Base-by-base conservation (phyloP, 2,329 filamentous ascomycete genomes). In the Nectriaceae sp. region DNA sequence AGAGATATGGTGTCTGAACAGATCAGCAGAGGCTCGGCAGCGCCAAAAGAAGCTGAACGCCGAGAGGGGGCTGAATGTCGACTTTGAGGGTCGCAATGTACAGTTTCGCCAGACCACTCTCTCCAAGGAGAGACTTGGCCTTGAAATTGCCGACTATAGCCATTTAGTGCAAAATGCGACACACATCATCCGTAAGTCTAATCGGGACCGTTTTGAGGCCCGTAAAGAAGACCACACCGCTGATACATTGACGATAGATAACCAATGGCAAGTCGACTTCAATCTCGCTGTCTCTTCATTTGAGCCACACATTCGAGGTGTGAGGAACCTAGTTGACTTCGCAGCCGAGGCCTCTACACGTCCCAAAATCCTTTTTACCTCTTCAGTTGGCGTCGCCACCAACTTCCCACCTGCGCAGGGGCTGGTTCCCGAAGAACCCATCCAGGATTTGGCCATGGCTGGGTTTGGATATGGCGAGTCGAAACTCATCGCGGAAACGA, bases 241-340 rank as follows among this genome's bases (percentile, higher is more conserved):
- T 39, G 33, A 45, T 10, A 5, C n/a, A n/a, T n/a, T n/a, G n/a
- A 37, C 49, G 13, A 43, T 52, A 36, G 52, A 60, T 31, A 56
- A 51, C 21, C 49, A 54, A 4, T 59, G 54, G 57, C 47, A 54
- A 4, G 54, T 57, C 19, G 54, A 59, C 42, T 60, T 59, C 45
- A 53, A 54, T 20, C 45, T 58, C 20, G 16, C 39, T 6, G 33
- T 57, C 1, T 15, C 41, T 6, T 50, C 56, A 11, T 59, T 60
- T 21, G 56, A 57, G 20, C 50, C 53, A 8, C 49, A 57, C 16
- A 42, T 57, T 1, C 39, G 24, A 11, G 57, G 48, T 4, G 49
- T 58, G 1, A 42, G 42, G 8, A 47, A 49, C 16, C 42, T 60
- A 11, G 43, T 54, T 6, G 35, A 51, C 5, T 52, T 55, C 5